Conservation (phyloP, 805 yeast species). For the Maudiozyma bulderi region DNA sequence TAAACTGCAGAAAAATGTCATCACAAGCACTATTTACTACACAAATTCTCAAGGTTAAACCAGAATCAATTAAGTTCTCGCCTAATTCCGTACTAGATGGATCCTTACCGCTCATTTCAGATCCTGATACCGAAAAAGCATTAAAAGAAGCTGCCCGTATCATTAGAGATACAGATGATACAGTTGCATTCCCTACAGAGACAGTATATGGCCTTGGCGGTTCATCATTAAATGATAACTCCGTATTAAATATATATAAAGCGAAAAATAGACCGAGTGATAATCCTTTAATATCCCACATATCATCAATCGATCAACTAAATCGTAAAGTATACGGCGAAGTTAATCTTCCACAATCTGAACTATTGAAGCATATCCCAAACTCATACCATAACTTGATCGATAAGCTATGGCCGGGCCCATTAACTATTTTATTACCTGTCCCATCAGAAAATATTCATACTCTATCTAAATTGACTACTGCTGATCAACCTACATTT, state of each 20-base stretch:
- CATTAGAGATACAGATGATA: slow-evolving; percentile 41
- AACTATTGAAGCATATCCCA: slow-evolving; percentile 44
- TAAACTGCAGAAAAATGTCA: not conserved
- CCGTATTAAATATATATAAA: slow-evolving; percentile 65
- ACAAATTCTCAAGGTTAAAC: slow-evolving; percentile 45
- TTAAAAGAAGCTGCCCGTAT: slow-evolving; percentile 51
- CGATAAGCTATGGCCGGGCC: slow-evolving; percentile 88
- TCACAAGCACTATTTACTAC: slow-evolving; percentile 24
- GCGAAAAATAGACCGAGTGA: slow-evolving; percentile 95
- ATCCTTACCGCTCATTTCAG: slow-evolving; percentile 38
- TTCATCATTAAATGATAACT: slow-evolving; percentile 60
- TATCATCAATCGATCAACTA: slow-evolving; percentile 68
- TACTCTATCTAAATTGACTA: slow-evolving; percentile 62
- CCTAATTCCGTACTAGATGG: slow-evolving; percentile 30
- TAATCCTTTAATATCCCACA: slow-evolving; percentile 87
- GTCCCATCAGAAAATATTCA: slow-evolving; percentile 30
- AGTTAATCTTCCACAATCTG: slow-evolving; percentile 7
- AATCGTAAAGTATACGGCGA: slow-evolving; percentile 44
- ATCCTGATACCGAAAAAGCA: slow-evolving; percentile 41
- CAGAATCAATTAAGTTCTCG: slow-evolving; percentile 40
- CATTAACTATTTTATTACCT: slow-evolving; percentile 79
- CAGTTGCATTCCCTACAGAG: slow-evolving; percentile 92
- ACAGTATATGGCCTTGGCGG: slow-evolving; percentile 97
- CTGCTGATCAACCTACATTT: slow-evolving; percentile 81
- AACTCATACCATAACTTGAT: slow-evolving; percentile 54